phyloP scores from a whole-genome alignment of 2,329 filamentous ascomycete genomes.

The Leptographium radiaticola region DNA sequence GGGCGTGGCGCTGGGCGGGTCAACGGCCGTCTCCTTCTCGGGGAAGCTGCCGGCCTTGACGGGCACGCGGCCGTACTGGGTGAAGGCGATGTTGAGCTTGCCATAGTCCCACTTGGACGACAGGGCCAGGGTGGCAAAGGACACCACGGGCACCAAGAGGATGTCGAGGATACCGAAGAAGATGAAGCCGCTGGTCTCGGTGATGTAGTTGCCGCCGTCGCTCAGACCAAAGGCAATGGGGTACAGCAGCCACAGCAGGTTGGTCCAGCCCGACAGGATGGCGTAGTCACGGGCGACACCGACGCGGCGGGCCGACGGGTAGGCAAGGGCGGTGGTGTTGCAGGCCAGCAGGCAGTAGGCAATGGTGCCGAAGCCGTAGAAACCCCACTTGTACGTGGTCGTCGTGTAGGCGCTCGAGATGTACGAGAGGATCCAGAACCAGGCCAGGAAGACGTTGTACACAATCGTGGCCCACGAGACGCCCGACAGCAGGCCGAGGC shows the following conservation, averaged over 20 bases:
- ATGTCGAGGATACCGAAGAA: slow-evolving; percentile 42
- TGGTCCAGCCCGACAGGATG: slow-evolving; percentile 31
- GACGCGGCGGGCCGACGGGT: slow-evolving; percentile 25
- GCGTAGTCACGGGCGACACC: slow-evolving; percentile 30
- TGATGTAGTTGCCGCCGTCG: slow-evolving; percentile 39
- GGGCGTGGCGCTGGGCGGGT: slow-evolving; percentile 4
- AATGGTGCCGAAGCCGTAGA: slow-evolving; percentile 37
- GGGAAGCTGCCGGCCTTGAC: slow-evolving; percentile 27
- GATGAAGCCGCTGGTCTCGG: slow-evolving; percentile 30
- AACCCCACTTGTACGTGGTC: slow-evolving; percentile 44
- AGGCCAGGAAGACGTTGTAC: slow-evolving; percentile 34
- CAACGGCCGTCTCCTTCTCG: slow-evolving; percentile 26
- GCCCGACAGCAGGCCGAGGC: slow-evolving; percentile 34
- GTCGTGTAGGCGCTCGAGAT: slow-evolving; percentile 33
- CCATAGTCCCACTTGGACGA: slow-evolving; percentile 37
- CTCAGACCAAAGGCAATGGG: slow-evolving; percentile 38
- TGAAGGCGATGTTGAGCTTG: slow-evolving; percentile 37
- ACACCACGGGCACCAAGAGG: slow-evolving; percentile 30
- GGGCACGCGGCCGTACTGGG: slow-evolving; percentile 39
- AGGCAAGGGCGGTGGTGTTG: slow-evolving; percentile 29
- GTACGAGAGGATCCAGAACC: slow-evolving; percentile 39
- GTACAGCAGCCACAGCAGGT: slow-evolving; percentile 40
- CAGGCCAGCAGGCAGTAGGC: slow-evolving; percentile 32
- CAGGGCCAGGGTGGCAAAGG: slow-evolving; percentile 28
- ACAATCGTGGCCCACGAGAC: slow-evolving; percentile 43